Percentiles rank a stretch among this genome's conserved stretches.
phyloP scores from a whole-genome alignment of 768 basidiomycete species.

The Sporobolomyces phaffii region DNA sequence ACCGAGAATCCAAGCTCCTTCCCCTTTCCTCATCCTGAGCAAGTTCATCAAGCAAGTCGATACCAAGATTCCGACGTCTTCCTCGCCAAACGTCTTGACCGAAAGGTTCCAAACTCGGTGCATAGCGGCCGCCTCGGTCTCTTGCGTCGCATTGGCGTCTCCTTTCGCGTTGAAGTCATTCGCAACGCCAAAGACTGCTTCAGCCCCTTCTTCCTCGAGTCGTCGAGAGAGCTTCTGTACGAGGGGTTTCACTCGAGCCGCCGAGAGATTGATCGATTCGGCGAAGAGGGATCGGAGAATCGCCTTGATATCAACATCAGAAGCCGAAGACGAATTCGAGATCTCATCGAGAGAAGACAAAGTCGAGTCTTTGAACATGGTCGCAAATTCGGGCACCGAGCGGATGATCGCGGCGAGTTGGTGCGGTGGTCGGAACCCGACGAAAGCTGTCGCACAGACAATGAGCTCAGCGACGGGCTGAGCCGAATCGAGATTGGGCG shows the following conservation, averaged over 20 bases:
- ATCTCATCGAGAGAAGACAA: neutral
- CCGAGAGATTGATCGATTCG: conserved; percentile 21
- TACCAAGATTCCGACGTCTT: conserved; percentile 30
- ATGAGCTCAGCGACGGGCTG: neutral
- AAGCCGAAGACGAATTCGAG: neutral
- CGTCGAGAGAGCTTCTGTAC: neutral
- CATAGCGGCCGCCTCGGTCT: conserved; percentile 32
- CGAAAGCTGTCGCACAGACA: conserved; percentile 23
- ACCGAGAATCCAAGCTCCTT: conserved; percentile 39
- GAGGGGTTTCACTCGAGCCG: conserved; percentile 18
- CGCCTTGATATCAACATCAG: conserved; percentile 7
- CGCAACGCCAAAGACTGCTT: conserved; percentile 25
- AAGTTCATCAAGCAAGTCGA: conserved; percentile 36
- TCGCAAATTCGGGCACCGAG: conserved; percentile 19
- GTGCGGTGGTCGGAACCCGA: conserved; percentile 37
- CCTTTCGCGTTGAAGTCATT: conserved; percentile 10
- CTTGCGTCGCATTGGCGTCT: conserved; percentile 18
- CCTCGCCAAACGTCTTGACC: conserved; percentile 29
- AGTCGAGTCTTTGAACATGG: conserved; percentile 3
- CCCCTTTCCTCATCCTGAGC: conserved; percentile 32
- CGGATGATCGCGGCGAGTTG: conserved; percentile 20
- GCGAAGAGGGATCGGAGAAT: conserved; percentile 32
- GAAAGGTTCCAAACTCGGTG: conserved; percentile 24
- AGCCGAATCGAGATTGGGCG: neutral
- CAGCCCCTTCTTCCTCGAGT: conserved; percentile 21